These are phyloP conservation scores for Lathyrus tuberosus DNA, from an alignment of 306 rosid species.

Conservation along the genomic window DNA sequence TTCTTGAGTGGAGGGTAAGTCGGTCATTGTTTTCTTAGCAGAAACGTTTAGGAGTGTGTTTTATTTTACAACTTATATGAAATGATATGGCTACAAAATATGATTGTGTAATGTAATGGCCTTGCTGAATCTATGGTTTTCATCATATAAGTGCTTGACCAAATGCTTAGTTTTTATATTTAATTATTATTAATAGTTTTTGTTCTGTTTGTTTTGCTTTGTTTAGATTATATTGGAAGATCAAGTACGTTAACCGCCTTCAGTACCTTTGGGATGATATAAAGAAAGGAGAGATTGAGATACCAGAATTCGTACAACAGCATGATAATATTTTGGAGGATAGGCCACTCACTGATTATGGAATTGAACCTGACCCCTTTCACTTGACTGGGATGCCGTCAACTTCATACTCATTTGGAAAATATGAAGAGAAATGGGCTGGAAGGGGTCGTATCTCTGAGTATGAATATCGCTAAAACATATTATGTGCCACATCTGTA, in stretches of 20 bases:
- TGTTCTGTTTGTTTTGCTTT: conserved; percentile 4
- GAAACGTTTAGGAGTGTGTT: conserved; percentile 5
- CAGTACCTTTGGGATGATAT: conserved; percentile 96
- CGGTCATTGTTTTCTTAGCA: conserved; percentile 23
- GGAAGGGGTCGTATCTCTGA: conserved; percentile 58
- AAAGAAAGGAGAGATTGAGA: conserved; percentile 74
- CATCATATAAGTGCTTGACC: conserved; percentile 1
- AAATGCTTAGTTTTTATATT: background rate
- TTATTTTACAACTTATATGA: conserved; percentile 19
- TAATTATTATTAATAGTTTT: background rate
- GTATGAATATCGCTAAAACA: conserved; percentile 32
- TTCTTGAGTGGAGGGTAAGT: conserved; percentile 92
- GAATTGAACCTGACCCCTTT: conserved; percentile 85
- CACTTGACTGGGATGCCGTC: conserved; percentile 65
- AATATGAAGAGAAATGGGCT: conserved; percentile 75
- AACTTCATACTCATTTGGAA: conserved; percentile 64
- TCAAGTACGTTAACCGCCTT: conserved; percentile 82
- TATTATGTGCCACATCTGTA: conserved; percentile 39
- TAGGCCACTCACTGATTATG: conserved; percentile 94
- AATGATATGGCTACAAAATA: conserved; percentile 19
- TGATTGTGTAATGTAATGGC: background rate
- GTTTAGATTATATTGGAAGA: conserved; percentile 88
- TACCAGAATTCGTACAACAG: conserved; percentile 81
- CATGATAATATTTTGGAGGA: conserved; percentile 85
- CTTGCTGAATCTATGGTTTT: conserved; percentile 8